Base-by-base conservation (phyloP, 257 asterid genomes). In the Hygrophila difformis region DNA sequence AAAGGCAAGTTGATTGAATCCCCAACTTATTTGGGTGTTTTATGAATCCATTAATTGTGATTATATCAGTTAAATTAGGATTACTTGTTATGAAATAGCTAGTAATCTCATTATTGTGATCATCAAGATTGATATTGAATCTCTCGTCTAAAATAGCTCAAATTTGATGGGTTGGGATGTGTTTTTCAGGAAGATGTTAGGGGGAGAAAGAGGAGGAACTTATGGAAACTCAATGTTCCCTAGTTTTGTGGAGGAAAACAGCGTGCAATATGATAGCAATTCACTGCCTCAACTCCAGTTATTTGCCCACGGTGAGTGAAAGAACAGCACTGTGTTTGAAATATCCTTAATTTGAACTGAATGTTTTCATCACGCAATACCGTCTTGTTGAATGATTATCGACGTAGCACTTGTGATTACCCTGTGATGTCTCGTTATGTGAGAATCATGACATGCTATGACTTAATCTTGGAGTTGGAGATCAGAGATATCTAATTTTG, bases 271-370 rank as follows among this genome's bases (percentile, higher is more conserved):
- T 35, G 67, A 69, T 38, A 72, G 53, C 48, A 56, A 41, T 57
- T 9, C 79, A 40, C 39, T 77, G 66, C 84, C 93, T 44, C 87
- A 81, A 66, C 75, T 81, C 6, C 84, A 74, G 61, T 64, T 81
- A 53, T 81, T 81, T 66, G 78, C 81, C 17, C 77, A 77, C 53
- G 71, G 93, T 81, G 66, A 69, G 82, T 40, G 31, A 26, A 26
- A 26, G 31, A 26, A 8, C 8, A 3, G 31, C 4, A 0, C 31
- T 3, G 31, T 26, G 31, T 3, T 26, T 26, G 31, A 26, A 26
- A 26, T 26, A 8, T 26, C 31, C 4, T 26, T 26, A 26, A 0
- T 26, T 26, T 26, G 31, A 26, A 8, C 8, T 26, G 31, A n/a
- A n/a, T n/a, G n/a, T n/a, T n/a, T n/a, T n/a, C n/a, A n/a, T n/a